Conservation (phyloP, 140 eudicot species). For the Senecio squalidus region DNA sequence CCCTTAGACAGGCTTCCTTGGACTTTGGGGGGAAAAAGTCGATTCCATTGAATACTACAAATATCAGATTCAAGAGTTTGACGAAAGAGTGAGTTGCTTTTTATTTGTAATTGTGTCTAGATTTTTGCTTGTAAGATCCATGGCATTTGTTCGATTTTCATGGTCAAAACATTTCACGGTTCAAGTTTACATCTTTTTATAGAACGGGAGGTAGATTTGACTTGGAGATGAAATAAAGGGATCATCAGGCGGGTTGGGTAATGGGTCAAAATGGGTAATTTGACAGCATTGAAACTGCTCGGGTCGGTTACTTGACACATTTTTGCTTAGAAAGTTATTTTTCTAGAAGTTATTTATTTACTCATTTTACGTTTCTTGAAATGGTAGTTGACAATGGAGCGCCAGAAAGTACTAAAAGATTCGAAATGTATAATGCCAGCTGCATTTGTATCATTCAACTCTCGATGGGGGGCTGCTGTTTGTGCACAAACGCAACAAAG, state of each 20-base stretch:
- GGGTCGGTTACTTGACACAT: no score
- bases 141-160: neutral
- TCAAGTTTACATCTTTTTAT: neutral
- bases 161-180: slow-evolving; percentile 10
- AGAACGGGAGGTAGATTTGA: neutral
- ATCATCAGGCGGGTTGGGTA: no score
- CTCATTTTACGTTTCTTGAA: no score
- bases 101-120: neutral
- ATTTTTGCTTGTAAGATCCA: neutral
- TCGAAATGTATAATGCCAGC: slow-evolving; percentile 65
- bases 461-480: slow-evolving; percentile 95
- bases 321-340: no score
- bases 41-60: slow-evolving; percentile 79
- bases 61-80: slow-evolving; percentile 51
- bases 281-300: no score
- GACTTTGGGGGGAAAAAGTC: slow-evolving; percentile 89
- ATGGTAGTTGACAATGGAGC: slow-evolving; percentile 76
- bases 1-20: slow-evolving; percentile 78
- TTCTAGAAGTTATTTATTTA: no score
- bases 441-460: slow-evolving; percentile 86
- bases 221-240: no score
- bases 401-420: slow-evolving; percentile 71
- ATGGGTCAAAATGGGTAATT: no score
- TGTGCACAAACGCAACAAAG: slow-evolving; percentile 99
- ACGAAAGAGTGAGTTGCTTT: slow-evolving; percentile 50